phyloP scores from a whole-genome alignment of 2,329 filamentous ascomycete species.

The Arthrobotrys entomopaga region DNA sequence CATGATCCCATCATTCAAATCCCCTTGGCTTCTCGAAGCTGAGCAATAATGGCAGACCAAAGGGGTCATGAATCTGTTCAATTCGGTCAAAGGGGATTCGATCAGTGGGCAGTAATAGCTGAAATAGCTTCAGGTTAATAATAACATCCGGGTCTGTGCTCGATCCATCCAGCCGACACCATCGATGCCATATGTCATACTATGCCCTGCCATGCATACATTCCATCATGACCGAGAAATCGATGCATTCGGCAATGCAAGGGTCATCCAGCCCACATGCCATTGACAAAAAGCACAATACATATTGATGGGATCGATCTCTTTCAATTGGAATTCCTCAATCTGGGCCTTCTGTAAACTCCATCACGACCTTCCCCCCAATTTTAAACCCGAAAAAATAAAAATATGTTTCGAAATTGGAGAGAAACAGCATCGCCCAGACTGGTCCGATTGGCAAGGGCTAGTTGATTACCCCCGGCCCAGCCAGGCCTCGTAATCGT shows the following conservation, averaged over 20 bases:
- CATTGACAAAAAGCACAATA: neutral
- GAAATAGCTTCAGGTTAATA: constrained; percentile 4
- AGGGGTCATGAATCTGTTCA: too few relatives aligned
- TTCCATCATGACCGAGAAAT: too few relatives aligned
- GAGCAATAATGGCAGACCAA: too few relatives aligned
- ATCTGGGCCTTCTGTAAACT: neutral
- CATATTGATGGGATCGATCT: neutral
- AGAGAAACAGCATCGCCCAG: constrained; percentile 6
- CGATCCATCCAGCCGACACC: neutral
- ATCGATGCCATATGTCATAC: neutral
- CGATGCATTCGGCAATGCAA: too few relatives aligned
- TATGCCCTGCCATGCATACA: constrained; percentile 1
- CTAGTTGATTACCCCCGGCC: too few relatives aligned
- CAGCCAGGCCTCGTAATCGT: constrained; percentile 19
- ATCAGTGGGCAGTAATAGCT: neutral
- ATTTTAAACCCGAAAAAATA: constrained; percentile 26
- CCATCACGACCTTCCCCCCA: constrained; percentile 21
- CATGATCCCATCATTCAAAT: constrained; percentile 19
- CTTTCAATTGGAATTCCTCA: too few relatives aligned
- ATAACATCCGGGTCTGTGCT: neutral
- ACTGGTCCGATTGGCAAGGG: constrained; percentile 9
- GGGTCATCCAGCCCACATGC: too few relatives aligned
- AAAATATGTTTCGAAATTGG: constrained; percentile 9
- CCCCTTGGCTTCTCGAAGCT: too few relatives aligned
- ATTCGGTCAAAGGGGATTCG: too few relatives aligned